Base-by-base conservation (phyloP, 306 rosid species). In the Rosa chinensis region DNA sequence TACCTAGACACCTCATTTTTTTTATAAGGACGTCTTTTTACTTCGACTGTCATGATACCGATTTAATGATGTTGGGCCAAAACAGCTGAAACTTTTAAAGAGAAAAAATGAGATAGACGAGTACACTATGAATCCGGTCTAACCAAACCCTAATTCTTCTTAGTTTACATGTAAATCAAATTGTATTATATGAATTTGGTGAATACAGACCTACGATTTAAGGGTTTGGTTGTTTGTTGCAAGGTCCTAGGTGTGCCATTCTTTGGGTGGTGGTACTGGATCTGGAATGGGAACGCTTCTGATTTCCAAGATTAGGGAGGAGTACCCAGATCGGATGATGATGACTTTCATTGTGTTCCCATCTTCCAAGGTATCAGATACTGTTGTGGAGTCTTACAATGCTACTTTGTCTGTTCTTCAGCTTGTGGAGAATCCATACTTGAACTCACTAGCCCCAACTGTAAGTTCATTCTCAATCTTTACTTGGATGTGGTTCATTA, bases 251-350 rank as follows among this genome's bases (percentile, higher is more conserved):
- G 88, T 85, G 74, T 85, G 88, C 71, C 88, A 85, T 72, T 85
- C 88, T 10, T 74, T 85, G 40, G 88, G 88, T 5, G 88, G 88
- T 32, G 88, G 88, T 17, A 85, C 87, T 37, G 88, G 88, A 44
- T 85, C 88, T 75, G 88, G 88, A 17, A 85, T 85, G 88, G 88
- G 88, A 66, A 85, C 85, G 3, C 88, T 85, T 52, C 56, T 85
- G 68, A 85, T 85, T n/a, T 85, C 88, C 0, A 85, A 85, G 81
- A 81, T 85, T 25, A 85, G 88, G 82, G 88, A 85, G 50, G 88
- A 85, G 70, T 85, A 85, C 17, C 88, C 88, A 0, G 88, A 85
- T 63, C 77, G 88, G 55, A 85, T 85, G 88, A 73, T 85, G 88
- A 71, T 85, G 85, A 85, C 88, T 0, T 85, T 85, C 85, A 81